phyloP scores from a whole-genome alignment of 257 asterid genomes.

The Solanum rostratum region DNA sequence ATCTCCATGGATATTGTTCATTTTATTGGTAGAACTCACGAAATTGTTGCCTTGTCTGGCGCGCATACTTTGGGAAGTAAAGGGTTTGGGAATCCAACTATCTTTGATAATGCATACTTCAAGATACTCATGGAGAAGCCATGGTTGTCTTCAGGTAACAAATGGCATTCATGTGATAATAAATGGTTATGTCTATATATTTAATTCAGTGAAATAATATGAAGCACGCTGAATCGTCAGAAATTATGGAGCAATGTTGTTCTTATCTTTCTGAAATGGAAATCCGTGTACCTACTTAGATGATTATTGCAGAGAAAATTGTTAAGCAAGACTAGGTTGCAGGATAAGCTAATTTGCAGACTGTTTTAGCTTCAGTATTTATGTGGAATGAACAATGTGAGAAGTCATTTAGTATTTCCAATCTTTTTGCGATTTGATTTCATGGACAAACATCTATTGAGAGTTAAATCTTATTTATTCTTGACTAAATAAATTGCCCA shows the following conservation, averaged over 20 bases:
- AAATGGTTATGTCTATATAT: too few species aligned
- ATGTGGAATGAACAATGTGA: background rate
- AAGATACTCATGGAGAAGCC: slow-evolving; percentile 77
- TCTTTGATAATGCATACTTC: slow-evolving; percentile 82
- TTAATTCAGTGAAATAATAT: too few species aligned
- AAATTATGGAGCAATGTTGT: too few species aligned
- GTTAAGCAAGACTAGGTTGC: background rate
- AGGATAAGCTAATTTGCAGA: background rate
- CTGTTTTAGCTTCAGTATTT: background rate
- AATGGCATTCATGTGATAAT: background rate
- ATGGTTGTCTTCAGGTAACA: slow-evolving; percentile 65
- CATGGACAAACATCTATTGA: too few species aligned
- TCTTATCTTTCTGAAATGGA: background rate
- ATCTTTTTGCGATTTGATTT: too few species aligned
- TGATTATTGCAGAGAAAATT: background rate
- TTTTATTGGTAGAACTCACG: slow-evolving; percentile 46
- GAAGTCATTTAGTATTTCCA: too few species aligned
- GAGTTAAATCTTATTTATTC: too few species aligned
- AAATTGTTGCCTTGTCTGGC: slow-evolving; percentile 86
- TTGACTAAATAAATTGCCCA: too few species aligned
- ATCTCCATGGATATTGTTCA: background rate
- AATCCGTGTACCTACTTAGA: background rate
- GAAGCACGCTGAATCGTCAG: too few species aligned
- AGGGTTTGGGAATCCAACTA: slow-evolving; percentile 49
- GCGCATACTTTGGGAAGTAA: slow-evolving; percentile 96